Evolutionary conservation across 163 green algal genomes (phyloP).

Genomic region (Scenedesmus sp.): DNA sequence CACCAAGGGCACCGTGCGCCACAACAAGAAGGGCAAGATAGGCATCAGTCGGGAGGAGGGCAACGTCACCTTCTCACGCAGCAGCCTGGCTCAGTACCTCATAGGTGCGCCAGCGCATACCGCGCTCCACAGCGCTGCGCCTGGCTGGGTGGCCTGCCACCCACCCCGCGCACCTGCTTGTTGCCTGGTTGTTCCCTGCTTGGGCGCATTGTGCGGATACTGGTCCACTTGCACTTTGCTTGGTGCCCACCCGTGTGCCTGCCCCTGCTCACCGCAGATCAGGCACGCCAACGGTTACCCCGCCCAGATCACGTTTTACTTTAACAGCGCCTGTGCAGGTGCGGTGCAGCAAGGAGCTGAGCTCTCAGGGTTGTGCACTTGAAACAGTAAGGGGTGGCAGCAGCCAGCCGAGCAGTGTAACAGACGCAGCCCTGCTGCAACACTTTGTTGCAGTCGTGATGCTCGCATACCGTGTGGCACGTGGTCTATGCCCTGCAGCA

Average conservation of each 20-base stretch:
- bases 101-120: slow-evolving; percentile 51
- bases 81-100: slow-evolving; percentile 63
- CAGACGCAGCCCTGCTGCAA: too few relatives aligned
- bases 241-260: background rate
- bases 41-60: slow-evolving; percentile 62
- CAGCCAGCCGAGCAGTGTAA: background rate
- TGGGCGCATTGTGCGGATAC: background rate
- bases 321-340: slow-evolving; percentile 44
- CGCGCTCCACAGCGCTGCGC: background rate
- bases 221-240: background rate
- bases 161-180: background rate
- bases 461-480: background rate
- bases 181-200: background rate
- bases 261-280: background rate
- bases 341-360: background rate
- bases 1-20: slow-evolving; percentile 66
- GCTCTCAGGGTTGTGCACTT: background rate
- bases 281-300: slow-evolving; percentile 60
- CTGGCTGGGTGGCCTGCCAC: background rate
- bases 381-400: background rate
- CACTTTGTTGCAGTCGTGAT: background rate
- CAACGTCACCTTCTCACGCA: slow-evolving; percentile 68
- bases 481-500: background rate
- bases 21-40: slow-evolving; percentile 63
- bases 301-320: slow-evolving; percentile 64